phyloP scores from a whole-genome alignment of 2,329 filamentous ascomycete species.

The Penicillium griseofulvum region DNA sequence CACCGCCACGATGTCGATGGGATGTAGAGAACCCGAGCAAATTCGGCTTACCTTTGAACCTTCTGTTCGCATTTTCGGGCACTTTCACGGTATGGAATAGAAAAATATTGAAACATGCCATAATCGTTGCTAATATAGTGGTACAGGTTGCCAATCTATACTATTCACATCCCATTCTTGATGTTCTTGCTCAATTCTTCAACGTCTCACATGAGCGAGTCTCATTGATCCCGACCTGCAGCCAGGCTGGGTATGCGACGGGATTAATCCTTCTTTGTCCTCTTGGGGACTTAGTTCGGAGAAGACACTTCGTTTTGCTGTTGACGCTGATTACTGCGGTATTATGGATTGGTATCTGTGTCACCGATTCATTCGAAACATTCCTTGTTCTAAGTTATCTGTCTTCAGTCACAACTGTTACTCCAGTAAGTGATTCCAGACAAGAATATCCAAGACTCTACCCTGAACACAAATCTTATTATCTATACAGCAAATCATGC shows the following conservation, averaged over 20 bases:
- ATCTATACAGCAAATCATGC: slow-evolving; percentile 60
- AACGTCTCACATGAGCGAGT: slow-evolving; percentile 67
- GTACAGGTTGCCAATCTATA: slow-evolving; percentile 72
- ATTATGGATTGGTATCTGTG: slow-evolving; percentile 66
- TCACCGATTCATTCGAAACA: slow-evolving; percentile 62
- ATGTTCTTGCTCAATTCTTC: slow-evolving; percentile 70
- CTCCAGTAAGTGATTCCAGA: slow-evolving; percentile 48
- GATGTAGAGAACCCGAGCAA: slow-evolving; percentile 63
- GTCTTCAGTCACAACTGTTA: slow-evolving; percentile 74
- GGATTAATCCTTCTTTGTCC: slow-evolving; percentile 74
- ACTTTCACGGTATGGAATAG: slow-evolving; percentile 29
- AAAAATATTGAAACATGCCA: neutral
- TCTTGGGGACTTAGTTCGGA: slow-evolving; percentile 65
- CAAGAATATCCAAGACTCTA: neutral
- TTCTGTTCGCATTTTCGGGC: slow-evolving; percentile 62
- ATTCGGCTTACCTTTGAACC: slow-evolving; percentile 67
- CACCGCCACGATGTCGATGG: slow-evolving; percentile 66
- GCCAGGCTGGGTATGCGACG: slow-evolving; percentile 75
- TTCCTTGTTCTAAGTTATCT: slow-evolving; percentile 72
- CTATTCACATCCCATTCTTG: slow-evolving; percentile 76
- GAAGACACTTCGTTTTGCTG: slow-evolving; percentile 66
- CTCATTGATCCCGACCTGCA: slow-evolving; percentile 67
- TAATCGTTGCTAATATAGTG: neutral
- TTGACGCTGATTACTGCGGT: slow-evolving; percentile 68
- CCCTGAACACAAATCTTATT: neutral